Conservation (phyloP, 2,329 filamentous ascomycete species). For the Rhytidhysteron rufulum region DNA sequence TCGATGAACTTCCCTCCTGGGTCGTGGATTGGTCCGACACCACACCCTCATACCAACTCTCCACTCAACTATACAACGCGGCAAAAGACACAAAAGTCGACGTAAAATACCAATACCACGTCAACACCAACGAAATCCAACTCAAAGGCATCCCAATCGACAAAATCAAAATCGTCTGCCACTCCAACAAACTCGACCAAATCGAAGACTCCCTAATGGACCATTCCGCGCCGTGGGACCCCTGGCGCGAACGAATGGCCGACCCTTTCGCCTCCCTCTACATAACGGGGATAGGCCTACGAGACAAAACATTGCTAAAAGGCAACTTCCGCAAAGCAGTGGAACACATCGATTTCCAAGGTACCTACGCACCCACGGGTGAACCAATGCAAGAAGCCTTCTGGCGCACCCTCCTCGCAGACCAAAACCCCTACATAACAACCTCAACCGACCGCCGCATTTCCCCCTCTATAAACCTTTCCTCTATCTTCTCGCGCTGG, state of each 20-base stretch:
- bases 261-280: slow-evolving; percentile 2
- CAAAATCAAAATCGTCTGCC: not conserved
- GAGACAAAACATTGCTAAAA: not conserved
- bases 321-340: not conserved
- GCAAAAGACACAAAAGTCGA: slow-evolving; percentile 3
- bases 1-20: slow-evolving; percentile 3
- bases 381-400: slow-evolving; percentile 3
- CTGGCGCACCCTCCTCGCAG: slow-evolving; percentile 3
- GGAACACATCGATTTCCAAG: not conserved
- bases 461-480: not conserved
- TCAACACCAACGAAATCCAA: slow-evolving; percentile 2
- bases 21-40: slow-evolving; percentile 4
- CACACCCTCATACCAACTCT: slow-evolving; percentile 3
- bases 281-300: not conserved
- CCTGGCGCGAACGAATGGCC: not conserved
- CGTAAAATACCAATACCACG: slow-evolving; percentile 2
- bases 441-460: slow-evolving; percentile 3
- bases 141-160: slow-evolving; percentile 2
- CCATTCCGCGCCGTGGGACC: not conserved
- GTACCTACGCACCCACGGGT: slow-evolving; percentile 1
- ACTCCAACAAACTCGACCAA: not conserved
- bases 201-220: not conserved
- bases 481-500: slow-evolving; percentile 1
- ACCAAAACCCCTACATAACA: slow-evolving; percentile 3
- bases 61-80: slow-evolving; percentile 1